These are phyloP conservation scores for Claviceps maximensis DNA, from an alignment of 2,329 filamentous ascomycete genomes.

Conservation along the genomic window DNA sequence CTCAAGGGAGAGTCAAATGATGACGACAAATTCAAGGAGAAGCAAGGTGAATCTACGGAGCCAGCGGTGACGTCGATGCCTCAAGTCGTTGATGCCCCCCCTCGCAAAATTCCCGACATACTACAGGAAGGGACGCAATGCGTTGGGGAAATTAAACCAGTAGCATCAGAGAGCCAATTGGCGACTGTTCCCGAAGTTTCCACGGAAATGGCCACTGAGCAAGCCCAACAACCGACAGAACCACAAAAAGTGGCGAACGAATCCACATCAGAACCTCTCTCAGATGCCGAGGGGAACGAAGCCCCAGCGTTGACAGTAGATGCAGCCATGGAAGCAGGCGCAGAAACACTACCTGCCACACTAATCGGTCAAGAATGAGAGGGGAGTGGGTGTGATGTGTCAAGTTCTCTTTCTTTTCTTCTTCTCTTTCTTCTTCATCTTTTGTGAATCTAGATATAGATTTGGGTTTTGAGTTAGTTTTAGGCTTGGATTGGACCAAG, in stretches of 20 bases:
- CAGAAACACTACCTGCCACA: not conserved
- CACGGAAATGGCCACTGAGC: not conserved
- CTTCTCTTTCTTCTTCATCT: not conserved
- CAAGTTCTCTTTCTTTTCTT: not conserved
- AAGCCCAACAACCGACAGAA: not conserved
- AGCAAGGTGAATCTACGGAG: not conserved
- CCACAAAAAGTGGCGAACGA: not conserved
- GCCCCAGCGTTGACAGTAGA: not conserved
- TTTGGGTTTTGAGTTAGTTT: not conserved
- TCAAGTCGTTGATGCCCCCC: not conserved
- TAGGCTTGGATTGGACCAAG: not conserved
- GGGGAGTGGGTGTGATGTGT: not conserved
- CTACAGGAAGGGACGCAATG: not conserved
- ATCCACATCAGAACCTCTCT: not conserved
- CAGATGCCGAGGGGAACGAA: not conserved
- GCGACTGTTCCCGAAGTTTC: not conserved
- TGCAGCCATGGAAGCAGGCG: not conserved
- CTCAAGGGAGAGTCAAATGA: constrained; percentile 25
- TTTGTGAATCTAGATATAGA: not conserved
- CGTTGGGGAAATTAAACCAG: not conserved
- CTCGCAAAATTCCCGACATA: not conserved
- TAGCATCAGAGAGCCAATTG: not conserved
- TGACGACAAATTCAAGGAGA: constrained; percentile 11
- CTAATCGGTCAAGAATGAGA: not conserved
- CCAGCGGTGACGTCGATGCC: not conserved